These are phyloP conservation scores for Aspergillus amoenus DNA, from an alignment of 2,329 filamentous ascomycete species.

Conservation along the genomic window DNA sequence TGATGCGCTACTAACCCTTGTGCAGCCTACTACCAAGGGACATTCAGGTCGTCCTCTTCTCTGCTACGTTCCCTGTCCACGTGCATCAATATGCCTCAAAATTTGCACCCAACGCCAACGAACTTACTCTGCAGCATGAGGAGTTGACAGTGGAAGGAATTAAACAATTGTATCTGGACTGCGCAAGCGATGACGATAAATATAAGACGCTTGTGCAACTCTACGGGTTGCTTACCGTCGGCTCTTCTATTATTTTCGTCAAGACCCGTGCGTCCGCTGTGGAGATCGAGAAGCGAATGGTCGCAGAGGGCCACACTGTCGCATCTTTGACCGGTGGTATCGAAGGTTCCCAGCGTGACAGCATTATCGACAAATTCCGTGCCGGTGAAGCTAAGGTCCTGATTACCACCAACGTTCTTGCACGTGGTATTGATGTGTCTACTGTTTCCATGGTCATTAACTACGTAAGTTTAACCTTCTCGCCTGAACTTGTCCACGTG, in stretches of 20 bases:
- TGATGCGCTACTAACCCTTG: slow-evolving; percentile 2
- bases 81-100: slow-evolving; percentile 79
- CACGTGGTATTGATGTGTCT: slow-evolving; percentile 90
- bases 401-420: slow-evolving; percentile 95
- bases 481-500: neutral
- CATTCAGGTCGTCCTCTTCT: slow-evolving; percentile 92
- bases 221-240: slow-evolving; percentile 94
- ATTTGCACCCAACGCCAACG: slow-evolving; percentile 83
- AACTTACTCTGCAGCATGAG: slow-evolving; percentile 82
- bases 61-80: slow-evolving; percentile 84
- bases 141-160: slow-evolving; percentile 96
- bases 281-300: slow-evolving; percentile 83
- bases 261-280: slow-evolving; percentile 84
- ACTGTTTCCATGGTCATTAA: slow-evolving; percentile 98
- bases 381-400: slow-evolving; percentile 87
- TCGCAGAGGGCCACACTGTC: slow-evolving; percentile 84
- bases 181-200: slow-evolving; percentile 75
- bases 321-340: slow-evolving; percentile 85
- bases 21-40: slow-evolving; percentile 67
- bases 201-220: slow-evolving; percentile 87
- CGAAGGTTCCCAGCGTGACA: slow-evolving; percentile 79
- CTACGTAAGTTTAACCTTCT: slow-evolving; percentile 57
- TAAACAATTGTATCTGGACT: slow-evolving; percentile 97
- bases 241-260: slow-evolving; percentile 97
- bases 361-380: slow-evolving; percentile 82